These are phyloP conservation scores for Russula sp. DNA, from an alignment of 768 basidiomycete genomes.

Conservation along the genomic window DNA sequence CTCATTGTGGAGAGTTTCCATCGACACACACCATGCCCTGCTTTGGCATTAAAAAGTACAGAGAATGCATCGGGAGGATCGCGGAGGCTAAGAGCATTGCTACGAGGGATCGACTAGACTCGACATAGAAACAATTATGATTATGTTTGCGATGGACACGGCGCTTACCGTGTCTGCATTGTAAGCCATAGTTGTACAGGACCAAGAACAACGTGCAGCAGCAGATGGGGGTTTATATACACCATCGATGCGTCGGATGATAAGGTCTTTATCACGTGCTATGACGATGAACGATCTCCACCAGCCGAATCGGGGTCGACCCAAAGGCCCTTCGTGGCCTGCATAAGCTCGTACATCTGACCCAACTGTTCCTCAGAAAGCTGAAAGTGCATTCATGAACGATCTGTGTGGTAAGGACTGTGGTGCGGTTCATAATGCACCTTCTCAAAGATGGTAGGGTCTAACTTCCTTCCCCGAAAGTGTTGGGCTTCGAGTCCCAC, in stretches of 20 bases:
- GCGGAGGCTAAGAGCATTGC: background rate
- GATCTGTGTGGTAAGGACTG: background rate
- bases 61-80: background rate
- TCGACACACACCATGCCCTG: background rate
- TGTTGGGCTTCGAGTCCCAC: conserved; percentile 35
- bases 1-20: conserved; percentile 45
- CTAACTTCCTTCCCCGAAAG: conserved; percentile 62
- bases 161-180: background rate
- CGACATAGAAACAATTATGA: background rate
- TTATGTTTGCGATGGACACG: too few species aligned
- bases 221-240: too few species aligned
- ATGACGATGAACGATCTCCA: background rate
- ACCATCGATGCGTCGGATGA: too few species aligned
- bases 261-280: background rate
- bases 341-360: conserved; percentile 93
- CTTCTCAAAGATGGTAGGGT: conserved; percentile 69
- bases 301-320: conserved; percentile 21
- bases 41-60: background rate
- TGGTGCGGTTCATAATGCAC: conserved; percentile 30
- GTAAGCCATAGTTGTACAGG: conserved; percentile 1
- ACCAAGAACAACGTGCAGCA: too few species aligned
- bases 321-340: conserved; percentile 84
- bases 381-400: conserved; percentile 32
- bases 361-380: conserved; percentile 88
- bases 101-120: background rate